phyloP scores from a whole-genome alignment of 495 filamentous ascomycete genomes.

The Tuber melanosporum region DNA sequence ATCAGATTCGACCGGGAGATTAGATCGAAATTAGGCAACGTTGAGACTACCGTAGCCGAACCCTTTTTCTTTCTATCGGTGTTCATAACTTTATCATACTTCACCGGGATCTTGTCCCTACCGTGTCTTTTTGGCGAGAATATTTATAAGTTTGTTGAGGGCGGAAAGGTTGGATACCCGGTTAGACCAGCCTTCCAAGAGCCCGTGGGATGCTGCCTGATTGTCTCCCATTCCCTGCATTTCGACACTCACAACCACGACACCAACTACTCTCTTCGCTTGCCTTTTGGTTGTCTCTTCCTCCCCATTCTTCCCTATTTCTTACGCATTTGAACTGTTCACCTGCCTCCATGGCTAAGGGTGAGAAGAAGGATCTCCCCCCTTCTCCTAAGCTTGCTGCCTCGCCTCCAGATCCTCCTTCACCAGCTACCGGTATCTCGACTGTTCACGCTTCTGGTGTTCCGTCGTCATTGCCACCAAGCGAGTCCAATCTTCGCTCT shows the following conservation, averaged over 20 bases:
- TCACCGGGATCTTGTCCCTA: not conserved
- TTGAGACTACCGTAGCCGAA: not conserved
- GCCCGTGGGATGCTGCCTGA: not conserved
- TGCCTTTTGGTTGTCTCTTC: not conserved
- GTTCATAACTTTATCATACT: not conserved
- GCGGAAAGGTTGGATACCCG: not conserved
- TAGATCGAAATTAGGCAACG: not conserved
- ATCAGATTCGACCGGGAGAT: not conserved
- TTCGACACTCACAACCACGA: not conserved
- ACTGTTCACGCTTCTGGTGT: conserved; percentile 29
- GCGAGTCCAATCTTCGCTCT: conserved; percentile 26
- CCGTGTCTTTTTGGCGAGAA: not conserved
- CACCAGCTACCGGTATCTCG: conserved; percentile 23
- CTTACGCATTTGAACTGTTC: not conserved
- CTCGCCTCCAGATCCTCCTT: conserved; percentile 19
- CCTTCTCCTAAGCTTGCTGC: conserved; percentile 21
- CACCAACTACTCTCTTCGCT: not conserved
- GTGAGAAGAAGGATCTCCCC: conserved; percentile 25
- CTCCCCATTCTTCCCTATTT: not conserved
- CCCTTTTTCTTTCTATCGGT: not conserved
- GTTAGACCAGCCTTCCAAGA: not conserved
- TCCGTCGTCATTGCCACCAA: conserved; percentile 21
- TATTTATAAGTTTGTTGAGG: not conserved
- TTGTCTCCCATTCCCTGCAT: not conserved
- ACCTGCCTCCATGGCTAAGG: conserved; percentile 22